Evolutionary conservation across 106 monocot genomes (phyloP), one percentile per base, ranked within the genome.

Genomic region (Gastrodia elata): DNA sequence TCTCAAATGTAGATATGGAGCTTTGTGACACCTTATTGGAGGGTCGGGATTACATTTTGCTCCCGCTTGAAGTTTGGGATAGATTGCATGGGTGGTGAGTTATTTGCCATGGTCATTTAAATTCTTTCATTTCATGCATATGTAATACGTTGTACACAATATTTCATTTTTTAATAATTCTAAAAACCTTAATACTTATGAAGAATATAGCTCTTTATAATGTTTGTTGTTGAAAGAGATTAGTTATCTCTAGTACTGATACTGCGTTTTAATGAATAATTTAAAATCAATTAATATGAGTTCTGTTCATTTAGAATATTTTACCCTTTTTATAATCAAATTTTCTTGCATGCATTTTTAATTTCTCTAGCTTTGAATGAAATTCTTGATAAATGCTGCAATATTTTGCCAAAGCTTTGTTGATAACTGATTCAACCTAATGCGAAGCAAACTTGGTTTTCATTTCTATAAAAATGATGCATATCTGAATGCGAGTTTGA

Each of bases 51-150:
- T 97, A 92, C 76, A 97, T 97, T 74, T 81, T 97, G 80, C 90
- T 97, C 36, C 97, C 97, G 70, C 88, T 93, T 82, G 88, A 84
- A 82, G 92, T 97, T 68, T 97, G 97, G 97, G 86, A 88, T 61
- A 90, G 84, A 72, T 78, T 97, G 30, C 79, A 83, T 84, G 86
- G 88, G 36, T 97, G 97, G 92, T 97, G 79, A 84, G 89, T 85
- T 78, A 28, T 43, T 11, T 25, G 13, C 24, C 5, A 35, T 38
- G 0, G 37, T 33, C 1, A 38, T 35, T 67, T 38, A 35, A 67
- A 30, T 38, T 37, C 18, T 67, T 36, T 5, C 67, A 6, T 67
- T 67, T 36, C 22, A 18, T 61, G n/a, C 61, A 33, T 11, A 33
- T 61, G 37, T 8, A 36, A 37, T 36, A 37, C 20, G 25, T 18